Percentiles rank a stretch among this genome's conserved stretches.
phyloP scores from a whole-genome alignment of 1,284 basidiomycete genomes.

The Grifola frondosa region DNA sequence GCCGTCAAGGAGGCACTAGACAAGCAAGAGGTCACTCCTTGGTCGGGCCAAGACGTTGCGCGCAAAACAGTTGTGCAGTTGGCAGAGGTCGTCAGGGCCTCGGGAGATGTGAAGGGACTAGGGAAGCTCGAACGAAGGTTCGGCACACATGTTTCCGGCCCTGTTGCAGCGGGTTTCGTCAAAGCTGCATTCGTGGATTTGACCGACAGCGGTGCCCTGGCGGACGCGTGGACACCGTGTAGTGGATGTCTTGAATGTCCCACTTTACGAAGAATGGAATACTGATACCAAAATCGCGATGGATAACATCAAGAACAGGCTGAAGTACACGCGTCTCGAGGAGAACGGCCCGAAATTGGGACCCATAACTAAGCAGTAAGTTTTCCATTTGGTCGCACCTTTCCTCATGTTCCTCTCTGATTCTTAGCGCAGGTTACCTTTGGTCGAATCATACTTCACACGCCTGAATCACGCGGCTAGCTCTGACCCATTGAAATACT shows the following conservation, averaged over 20 bases:
- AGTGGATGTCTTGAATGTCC: conserved; percentile 84
- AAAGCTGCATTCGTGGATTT: conserved; percentile 66
- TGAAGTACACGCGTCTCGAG: conserved; percentile 82
- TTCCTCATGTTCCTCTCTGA: conserved; percentile 6
- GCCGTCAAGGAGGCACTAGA: conserved; percentile 52
- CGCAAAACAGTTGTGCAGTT: conserved; percentile 68
- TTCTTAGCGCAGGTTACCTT: conserved; percentile 55
- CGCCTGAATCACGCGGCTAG: conserved; percentile 62
- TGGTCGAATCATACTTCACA: conserved; percentile 91
- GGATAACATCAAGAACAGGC: conserved; percentile 71
- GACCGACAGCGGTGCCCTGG: conserved; percentile 52
- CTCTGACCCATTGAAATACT: conserved; percentile 69
- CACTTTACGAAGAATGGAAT: conserved; percentile 84
- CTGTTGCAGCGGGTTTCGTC: conserved; percentile 65
- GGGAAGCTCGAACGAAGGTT: conserved; percentile 67
- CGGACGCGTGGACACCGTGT: conserved; percentile 73
- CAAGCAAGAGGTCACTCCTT: conserved; percentile 44
- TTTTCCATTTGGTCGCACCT: conserved; percentile 10
- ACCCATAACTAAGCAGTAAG: conserved; percentile 73
- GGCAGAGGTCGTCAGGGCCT: conserved; percentile 57
- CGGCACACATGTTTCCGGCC: conserved; percentile 61
- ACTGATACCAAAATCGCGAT: conserved; percentile 77
- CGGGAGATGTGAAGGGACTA: conserved; percentile 57
- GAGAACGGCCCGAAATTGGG: conserved; percentile 84
- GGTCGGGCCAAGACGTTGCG: conserved; percentile 56